A percentile compares a stretch with the other conserved stretches of the same genome.
Conservation (phyloP, 2,329 filamentous ascomycete genomes). For the Seiridium cupressi region DNA sequence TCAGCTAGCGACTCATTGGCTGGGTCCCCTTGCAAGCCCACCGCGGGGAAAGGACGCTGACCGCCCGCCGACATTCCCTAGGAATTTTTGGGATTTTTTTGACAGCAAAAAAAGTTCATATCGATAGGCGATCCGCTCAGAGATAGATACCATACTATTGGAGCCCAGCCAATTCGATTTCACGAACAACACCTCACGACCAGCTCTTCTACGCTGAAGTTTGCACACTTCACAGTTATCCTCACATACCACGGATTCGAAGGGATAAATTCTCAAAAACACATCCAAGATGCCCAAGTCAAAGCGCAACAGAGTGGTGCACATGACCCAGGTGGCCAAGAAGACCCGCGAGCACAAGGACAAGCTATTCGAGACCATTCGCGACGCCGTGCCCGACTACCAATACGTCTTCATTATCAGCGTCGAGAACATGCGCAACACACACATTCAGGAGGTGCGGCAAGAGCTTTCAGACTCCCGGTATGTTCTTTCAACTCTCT, state of each 20-base stretch:
- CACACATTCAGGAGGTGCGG: conserved; percentile 87
- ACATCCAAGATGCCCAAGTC: conserved; percentile 81
- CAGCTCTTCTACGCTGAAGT: background rate
- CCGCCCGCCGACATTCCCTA: background rate
- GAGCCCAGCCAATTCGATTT: background rate
- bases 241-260: background rate
- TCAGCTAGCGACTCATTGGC: conserved; percentile 1
- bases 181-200: background rate
- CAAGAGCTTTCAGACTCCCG: conserved; percentile 80
- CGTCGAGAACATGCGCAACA: conserved; percentile 98
- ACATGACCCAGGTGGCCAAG: conserved; percentile 88
- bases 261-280: conserved; percentile 1
- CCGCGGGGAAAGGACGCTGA: conserved; percentile 2
- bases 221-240: background rate
- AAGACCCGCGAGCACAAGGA: conserved; percentile 91
- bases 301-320: conserved; percentile 84
- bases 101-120: conserved; percentile 7
- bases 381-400: conserved; percentile 80
- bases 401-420: conserved; percentile 90
- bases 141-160: background rate
- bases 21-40: background rate
- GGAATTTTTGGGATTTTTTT: background rate
- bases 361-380: conserved; percentile 84
- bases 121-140: background rate
- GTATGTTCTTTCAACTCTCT: conserved; percentile 44